Base-by-base conservation (phyloP, 2,329 filamentous ascomycete genomes). In the Fusarium robinianum region DNA sequence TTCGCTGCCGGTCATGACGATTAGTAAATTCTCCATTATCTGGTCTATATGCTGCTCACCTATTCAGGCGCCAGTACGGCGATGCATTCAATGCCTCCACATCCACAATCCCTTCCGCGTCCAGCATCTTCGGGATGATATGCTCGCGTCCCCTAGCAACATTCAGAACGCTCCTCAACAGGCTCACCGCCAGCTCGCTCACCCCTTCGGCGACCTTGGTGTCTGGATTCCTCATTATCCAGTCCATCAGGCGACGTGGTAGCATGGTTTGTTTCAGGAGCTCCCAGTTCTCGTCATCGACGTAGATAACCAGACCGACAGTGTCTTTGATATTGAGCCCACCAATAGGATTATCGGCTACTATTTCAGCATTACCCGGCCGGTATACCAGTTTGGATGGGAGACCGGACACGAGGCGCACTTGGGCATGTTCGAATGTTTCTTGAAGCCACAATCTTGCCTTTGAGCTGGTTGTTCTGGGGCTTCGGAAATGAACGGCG, bases 171-270 rank as follows among this genome's bases (percentile, higher is more conserved):
- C 53, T 60, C 31, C 47, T 41, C 3, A 49, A 22, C 1, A 60
- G 30, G 25, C 56, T 51, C 2, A 58, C 41, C 1, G 56, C 53
- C 8, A 48, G 36, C 36, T 60, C 56, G 3, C 46, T 16, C 3
- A 56, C 46, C 5, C 27, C 12, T 9, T 36, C 42, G 3, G n/a
- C 26, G 3, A 32, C 4, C 3, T 40, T 35, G 6, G 53, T 41
- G 7, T 44, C 44, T 5, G 56, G 56, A 6, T 58, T 39, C 2
- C 51, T 52, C 57, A 60, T 60, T 11, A 60, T 43, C 57, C 57
- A 60, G 29, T 58, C 56, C 17, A 60, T 12, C n/a, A 60, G 34
- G 8, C 51, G 44, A 22, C 49, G 54, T 6, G 57, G 57, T 4
- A 60, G 44, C 14, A 38, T 29, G 9, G 48, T 49, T 15, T 51